Percentiles rank a stretch among this genome's conserved stretches.
These are phyloP conservation scores for Ophiostoma ulmi DNA, from an alignment of 2,329 filamentous ascomycete genomes.

Conservation along the genomic window DNA sequence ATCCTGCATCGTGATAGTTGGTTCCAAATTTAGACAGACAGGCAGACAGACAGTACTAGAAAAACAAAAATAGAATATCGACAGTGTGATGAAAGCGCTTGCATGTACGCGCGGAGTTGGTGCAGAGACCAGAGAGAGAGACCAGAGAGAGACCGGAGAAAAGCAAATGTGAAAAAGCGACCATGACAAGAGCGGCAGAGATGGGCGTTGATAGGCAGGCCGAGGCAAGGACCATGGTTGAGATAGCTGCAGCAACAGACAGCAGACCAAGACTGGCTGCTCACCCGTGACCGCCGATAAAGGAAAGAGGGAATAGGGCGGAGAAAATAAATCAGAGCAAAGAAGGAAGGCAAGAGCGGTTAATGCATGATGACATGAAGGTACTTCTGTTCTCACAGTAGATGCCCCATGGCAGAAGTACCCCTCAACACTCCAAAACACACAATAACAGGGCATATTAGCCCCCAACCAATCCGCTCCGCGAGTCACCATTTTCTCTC, in stretches of 20 bases:
- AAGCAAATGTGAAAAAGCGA: too few relatives aligned
- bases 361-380: neutral
- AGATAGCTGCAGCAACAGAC: neutral
- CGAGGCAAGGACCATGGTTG: neutral
- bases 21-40: conserved; percentile 4
- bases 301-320: neutral
- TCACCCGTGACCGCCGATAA: conserved; percentile 2
- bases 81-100: neutral
- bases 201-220: neutral
- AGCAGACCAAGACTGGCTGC: neutral
- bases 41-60: too few relatives aligned
- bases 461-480: neutral
- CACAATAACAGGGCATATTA: neutral
- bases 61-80: neutral
- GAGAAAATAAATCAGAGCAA: neutral
- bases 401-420: neutral
- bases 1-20: neutral
- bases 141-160: neutral
- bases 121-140: neutral
- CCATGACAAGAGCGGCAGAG: too few relatives aligned
- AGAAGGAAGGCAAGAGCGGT: conserved; percentile 1
- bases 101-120: neutral
- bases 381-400: neutral
- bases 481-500: neutral
- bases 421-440: neutral